These are phyloP conservation scores for Globisporangium perplexum DNA, from an alignment of 352 stramenopile genomes.

Conservation along the genomic window DNA sequence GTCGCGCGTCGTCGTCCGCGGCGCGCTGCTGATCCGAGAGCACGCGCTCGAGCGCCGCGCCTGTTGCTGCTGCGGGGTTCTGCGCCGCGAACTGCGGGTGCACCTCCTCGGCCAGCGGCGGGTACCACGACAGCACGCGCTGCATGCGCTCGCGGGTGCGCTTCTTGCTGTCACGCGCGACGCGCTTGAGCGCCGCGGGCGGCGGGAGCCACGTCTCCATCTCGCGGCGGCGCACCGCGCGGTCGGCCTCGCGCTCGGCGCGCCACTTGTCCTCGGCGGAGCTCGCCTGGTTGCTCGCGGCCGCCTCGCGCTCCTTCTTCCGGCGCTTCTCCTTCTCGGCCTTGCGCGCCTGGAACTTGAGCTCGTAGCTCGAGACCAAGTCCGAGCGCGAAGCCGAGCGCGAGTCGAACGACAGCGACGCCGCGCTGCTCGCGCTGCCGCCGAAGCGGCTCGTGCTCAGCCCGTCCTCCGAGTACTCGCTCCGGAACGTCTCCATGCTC, in stretches of 20 bases:
- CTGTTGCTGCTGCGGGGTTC: neutral
- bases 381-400: conserved; percentile 37
- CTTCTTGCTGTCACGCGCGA: conserved; percentile 29
- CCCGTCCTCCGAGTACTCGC: conserved; percentile 35
- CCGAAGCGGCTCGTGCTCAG: conserved; percentile 23
- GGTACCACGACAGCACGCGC: conserved; percentile 49
- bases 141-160: conserved; percentile 35
- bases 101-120: conserved; percentile 23
- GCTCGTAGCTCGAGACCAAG: conserved; percentile 48
- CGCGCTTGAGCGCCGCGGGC: conserved; percentile 21
- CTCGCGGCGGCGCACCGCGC: conserved; percentile 31
- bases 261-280: conserved; percentile 39
- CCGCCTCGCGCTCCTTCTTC: conserved; percentile 31
- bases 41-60: neutral
- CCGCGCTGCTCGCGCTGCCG: conserved; percentile 12
- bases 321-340: conserved; percentile 50
- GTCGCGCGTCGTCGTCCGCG: conserved; percentile 3
- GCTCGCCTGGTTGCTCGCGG: conserved; percentile 30
- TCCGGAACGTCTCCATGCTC: conserved; percentile 25
- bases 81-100: conserved; percentile 29
- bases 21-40: conserved; percentile 18
- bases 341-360: conserved; percentile 50
- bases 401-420: conserved; percentile 38
- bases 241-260: conserved; percentile 44
- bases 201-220: conserved; percentile 54